Conservation (phyloP, 2,329 filamentous ascomycete genomes). For the Karstenula rhodostoma region DNA sequence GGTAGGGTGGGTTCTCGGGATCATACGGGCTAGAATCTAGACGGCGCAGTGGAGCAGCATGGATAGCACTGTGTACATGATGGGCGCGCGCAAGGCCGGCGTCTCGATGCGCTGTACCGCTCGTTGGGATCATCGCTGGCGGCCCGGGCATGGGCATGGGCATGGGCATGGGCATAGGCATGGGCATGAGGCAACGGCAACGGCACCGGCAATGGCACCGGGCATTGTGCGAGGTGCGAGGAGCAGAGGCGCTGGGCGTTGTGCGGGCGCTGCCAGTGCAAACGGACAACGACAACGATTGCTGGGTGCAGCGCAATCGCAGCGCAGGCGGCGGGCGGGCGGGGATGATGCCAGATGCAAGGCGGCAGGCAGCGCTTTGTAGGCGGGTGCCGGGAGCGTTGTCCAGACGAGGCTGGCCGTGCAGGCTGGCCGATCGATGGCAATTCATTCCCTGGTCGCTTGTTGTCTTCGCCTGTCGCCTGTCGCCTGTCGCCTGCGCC, state of each 20-base stretch:
- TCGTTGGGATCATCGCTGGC: neutral
- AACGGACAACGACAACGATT: neutral
- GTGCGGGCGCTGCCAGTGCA: neutral
- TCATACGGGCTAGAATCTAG: slow-evolving; percentile 11
- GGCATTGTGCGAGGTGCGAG: too few species aligned
- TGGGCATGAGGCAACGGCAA: slow-evolving; percentile 3
- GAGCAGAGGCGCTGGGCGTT: neutral
- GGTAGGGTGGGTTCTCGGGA: slow-evolving; percentile 16
- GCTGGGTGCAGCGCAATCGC: neutral
- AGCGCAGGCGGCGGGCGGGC: neutral
- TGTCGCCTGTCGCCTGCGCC: too few species aligned
- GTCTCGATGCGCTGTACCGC: slow-evolving; percentile 3
- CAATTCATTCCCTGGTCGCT: slow-evolving; percentile 15
- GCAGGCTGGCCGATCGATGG: slow-evolving; percentile 7
- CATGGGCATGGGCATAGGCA: neutral
- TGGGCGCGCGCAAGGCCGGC: slow-evolving; percentile 8
- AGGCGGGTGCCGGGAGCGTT: neutral
- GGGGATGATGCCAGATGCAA: slow-evolving; percentile 11
- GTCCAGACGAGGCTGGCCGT: slow-evolving; percentile 5
- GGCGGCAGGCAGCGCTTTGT: slow-evolving; percentile 2
- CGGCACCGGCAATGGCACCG: too few species aligned
- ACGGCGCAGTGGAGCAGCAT: slow-evolving; percentile 13
- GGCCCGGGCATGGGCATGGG: too few species aligned
- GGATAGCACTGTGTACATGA: too few species aligned
- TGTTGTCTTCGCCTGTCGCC: too few species aligned